phyloP scores from a whole-genome alignment of 2,329 filamentous ascomycete species.

The Trichophyton simii region DNA sequence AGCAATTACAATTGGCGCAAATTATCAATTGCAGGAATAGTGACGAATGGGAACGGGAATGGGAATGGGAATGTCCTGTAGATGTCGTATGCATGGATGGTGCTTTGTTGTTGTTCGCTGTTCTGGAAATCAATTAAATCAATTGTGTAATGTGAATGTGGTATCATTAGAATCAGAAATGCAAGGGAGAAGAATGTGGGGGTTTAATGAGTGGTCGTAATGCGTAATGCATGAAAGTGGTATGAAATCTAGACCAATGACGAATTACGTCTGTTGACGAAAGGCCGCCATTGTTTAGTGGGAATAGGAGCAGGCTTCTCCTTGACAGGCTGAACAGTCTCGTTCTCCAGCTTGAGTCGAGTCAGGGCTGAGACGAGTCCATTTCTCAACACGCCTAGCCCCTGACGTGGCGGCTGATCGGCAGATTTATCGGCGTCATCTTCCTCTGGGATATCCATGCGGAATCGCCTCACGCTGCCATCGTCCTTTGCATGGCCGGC shows the following conservation, averaged over 20 bases:
- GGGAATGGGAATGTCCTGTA: neutral
- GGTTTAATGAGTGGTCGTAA: neutral
- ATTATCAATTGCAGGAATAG: neutral
- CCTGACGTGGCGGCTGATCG: neutral
- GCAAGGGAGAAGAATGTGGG: neutral
- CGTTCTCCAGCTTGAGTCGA: neutral
- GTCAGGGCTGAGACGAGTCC: neutral
- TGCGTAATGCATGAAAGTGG: neutral
- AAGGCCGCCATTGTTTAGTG: neutral
- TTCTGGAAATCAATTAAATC: neutral
- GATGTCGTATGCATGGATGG: neutral
- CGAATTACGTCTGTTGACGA: neutral
- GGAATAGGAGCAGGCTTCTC: neutral
- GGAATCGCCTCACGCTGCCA: constrained; percentile 34
- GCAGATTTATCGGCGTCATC: neutral
- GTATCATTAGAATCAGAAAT: neutral
- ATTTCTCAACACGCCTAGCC: neutral
- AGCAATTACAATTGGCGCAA: neutral
- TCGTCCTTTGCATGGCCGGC: constrained; percentile 28
- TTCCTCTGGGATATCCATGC: constrained; percentile 29
- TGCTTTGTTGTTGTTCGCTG: neutral
- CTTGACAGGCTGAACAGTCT: neutral
- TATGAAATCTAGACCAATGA: neutral
- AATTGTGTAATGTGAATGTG: neutral
- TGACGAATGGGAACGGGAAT: neutral